These are phyloP conservation scores for Fusarium falciforme DNA, from an alignment of 2,329 filamentous ascomycete species.

Conservation along the genomic window DNA sequence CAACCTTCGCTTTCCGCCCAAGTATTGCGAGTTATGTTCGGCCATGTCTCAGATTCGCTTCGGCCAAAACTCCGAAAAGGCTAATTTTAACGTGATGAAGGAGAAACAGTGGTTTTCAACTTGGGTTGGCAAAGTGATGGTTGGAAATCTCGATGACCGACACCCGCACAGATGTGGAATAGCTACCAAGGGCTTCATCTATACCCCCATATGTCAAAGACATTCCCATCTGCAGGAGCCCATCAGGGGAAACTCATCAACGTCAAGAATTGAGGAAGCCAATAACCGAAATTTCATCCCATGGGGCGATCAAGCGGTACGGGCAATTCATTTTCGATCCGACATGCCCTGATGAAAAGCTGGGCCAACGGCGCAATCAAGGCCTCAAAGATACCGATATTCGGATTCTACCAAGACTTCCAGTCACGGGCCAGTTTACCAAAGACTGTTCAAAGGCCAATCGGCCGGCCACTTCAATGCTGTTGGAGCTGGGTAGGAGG, in stretches of 20 bases:
- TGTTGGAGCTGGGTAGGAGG: background rate
- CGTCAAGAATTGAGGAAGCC: background rate
- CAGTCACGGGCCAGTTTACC: background rate
- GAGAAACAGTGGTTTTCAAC: background rate
- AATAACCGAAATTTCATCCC: too few species aligned
- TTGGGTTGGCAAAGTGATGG: background rate
- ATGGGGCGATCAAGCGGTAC: background rate
- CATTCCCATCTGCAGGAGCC: background rate
- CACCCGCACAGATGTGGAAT: background rate
- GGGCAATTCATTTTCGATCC: background rate
- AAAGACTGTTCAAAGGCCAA: background rate
- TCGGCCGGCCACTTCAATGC: background rate
- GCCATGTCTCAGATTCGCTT: too few species aligned
- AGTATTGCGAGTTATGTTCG: accelerated
- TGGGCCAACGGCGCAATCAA: too few species aligned
- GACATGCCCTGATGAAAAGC: too few species aligned
- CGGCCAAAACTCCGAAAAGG: background rate
- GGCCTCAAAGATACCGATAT: background rate
- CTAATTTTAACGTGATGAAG: background rate
- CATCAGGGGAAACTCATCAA: background rate
- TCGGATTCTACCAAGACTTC: background rate
- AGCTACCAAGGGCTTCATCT: background rate
- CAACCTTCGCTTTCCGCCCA: too few species aligned
- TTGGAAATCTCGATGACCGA: background rate
- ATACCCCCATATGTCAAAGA: background rate